Base-by-base conservation (phyloP, 768 basidiomycete species). In the Hydnomerulius pinastri region DNA sequence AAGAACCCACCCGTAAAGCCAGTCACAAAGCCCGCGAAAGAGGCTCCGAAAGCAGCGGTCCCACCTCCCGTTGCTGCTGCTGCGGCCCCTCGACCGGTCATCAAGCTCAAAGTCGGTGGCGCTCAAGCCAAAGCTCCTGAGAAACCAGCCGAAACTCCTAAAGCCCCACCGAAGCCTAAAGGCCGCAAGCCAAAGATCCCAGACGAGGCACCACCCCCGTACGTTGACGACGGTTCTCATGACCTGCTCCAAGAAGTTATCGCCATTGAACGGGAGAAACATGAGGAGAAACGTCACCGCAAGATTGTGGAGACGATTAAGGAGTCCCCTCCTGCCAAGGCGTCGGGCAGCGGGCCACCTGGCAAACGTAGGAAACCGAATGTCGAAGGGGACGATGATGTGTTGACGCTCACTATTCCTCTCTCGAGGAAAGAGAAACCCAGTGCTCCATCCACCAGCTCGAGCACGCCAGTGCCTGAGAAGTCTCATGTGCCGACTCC, bases 241-340 rank as follows among this genome's bases (percentile, higher is more conserved):
- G 89, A 92, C 59, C 75, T 92, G 33, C 71, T 90, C 2, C 86
- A 90, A 63, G 89, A 91, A 64, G 87, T 92, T 17, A 78, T 90
- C 46, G 89, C 89, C 7, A 86, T 90, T 33, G 89, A 91, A 63
- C 74, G 79, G 46, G 81, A 85, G 67, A 80, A 83, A 65, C 74
- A 76, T 46, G 80, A 84, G 59, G 76, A 77, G 52, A 74, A 72
- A 33, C 77, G 77, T 24, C 74, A 75, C 23, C 76, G 79, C 29
- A 71, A 70, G 41, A 58, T 68, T 6, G 61, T 61, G n/a, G 79
- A 73, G 32, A 70, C 70, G 46, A 70, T 65, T 17, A 76, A 68
- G 48, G 73, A 72, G 30, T 67, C 66, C 20, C 58, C 71, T 42
- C 44, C 64, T 17, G 54, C 70, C 44, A 76, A 74, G 63, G 69